Conservation (phyloP, 768 basidiomycete genomes). For the Phaffia tasmanica region DNA sequence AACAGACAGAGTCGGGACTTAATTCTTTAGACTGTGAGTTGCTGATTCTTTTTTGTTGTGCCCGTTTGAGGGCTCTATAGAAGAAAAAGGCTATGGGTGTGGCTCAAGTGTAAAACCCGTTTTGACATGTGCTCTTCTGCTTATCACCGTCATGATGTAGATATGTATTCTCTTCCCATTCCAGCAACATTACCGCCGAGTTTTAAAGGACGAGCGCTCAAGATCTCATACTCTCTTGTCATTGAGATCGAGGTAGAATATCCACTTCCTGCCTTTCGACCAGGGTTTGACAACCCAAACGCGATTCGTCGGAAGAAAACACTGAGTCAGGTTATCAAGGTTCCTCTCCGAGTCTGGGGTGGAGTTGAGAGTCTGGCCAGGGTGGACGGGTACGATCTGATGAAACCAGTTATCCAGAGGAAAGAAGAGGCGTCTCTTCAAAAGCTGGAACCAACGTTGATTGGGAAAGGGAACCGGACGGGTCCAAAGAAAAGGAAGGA, state of each 20-base stretch:
- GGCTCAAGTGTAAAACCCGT: slow-evolving; percentile 13
- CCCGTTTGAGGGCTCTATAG: no score
- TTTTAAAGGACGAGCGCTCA: slow-evolving; percentile 68
- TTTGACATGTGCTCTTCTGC: slow-evolving; percentile 1
- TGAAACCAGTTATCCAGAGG: slow-evolving; percentile 57
- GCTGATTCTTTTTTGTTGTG: no score
- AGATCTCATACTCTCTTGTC: slow-evolving; percentile 81
- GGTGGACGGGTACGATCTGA: slow-evolving; percentile 55
- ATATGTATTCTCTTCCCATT: slow-evolving; percentile 63
- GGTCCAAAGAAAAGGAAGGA: neutral
- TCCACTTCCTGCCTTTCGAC: slow-evolving; percentile 34
- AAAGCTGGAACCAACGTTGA: slow-evolving; percentile 25
- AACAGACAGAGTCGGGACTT: slow-evolving; percentile 56
- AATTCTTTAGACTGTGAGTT: slow-evolving; percentile 8
- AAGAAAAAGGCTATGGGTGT: slow-evolving; percentile 35
- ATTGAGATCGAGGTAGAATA: slow-evolving; percentile 70
- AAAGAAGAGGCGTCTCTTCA: slow-evolving; percentile 36
- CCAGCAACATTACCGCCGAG: slow-evolving; percentile 80
- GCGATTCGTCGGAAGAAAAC: slow-evolving; percentile 37
- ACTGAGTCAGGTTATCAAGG: slow-evolving; percentile 53
- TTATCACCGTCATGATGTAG: slow-evolving; percentile 40
- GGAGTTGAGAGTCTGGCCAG: slow-evolving; percentile 56
- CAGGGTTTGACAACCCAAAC: slow-evolving; percentile 32
- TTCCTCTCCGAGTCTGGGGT: slow-evolving; percentile 84
- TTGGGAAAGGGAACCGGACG: slow-evolving; percentile 1